phyloP scores from a whole-genome alignment of 768 basidiomycete species.

The Cantharellus anzutake region DNA sequence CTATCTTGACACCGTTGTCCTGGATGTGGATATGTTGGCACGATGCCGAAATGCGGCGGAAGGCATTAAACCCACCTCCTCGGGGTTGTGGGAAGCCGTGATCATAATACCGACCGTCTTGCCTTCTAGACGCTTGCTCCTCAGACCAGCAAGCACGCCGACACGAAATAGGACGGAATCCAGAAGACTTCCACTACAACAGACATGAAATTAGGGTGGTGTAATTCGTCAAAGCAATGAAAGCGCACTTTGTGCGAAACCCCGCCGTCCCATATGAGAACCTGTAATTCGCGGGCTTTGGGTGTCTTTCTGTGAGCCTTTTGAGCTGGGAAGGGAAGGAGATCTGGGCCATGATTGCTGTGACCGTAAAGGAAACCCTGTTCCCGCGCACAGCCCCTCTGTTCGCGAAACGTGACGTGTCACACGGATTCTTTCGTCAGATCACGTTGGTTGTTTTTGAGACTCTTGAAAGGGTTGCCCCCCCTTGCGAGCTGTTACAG shows the following conservation, averaged over 20 bases:
- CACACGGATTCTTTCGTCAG: too few relatives aligned
- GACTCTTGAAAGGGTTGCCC: too few relatives aligned
- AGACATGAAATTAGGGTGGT: slow-evolving; percentile 2
- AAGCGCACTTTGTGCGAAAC: slow-evolving; percentile 70
- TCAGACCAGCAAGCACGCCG: slow-evolving; percentile 70
- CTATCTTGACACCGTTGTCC: slow-evolving; percentile 98
- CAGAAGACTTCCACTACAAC: slow-evolving; percentile 39
- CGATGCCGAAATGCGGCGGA: not conserved
- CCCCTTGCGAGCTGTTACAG: too few relatives aligned
- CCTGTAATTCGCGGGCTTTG: slow-evolving; percentile 44
- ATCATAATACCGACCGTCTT: slow-evolving; percentile 95
- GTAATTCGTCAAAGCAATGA: slow-evolving; percentile 4
- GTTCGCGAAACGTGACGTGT: too few relatives aligned
- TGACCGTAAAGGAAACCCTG: too few relatives aligned
- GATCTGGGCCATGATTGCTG: not conserved
- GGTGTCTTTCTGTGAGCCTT: slow-evolving; percentile 22
- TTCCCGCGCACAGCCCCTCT: too few relatives aligned
- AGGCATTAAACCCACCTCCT: slow-evolving; percentile 35
- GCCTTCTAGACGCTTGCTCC: slow-evolving; percentile 84
- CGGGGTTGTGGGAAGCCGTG: slow-evolving; percentile 99
- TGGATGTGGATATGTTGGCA: slow-evolving; percentile 16
- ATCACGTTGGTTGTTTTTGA: too few relatives aligned
- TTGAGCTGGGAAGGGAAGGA: not conserved
- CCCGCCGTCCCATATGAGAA: slow-evolving; percentile 92
- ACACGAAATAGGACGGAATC: slow-evolving; percentile 91